phyloP scores from a whole-genome alignment of 257 asterid species.

The Scutellaria barbata region DNA sequence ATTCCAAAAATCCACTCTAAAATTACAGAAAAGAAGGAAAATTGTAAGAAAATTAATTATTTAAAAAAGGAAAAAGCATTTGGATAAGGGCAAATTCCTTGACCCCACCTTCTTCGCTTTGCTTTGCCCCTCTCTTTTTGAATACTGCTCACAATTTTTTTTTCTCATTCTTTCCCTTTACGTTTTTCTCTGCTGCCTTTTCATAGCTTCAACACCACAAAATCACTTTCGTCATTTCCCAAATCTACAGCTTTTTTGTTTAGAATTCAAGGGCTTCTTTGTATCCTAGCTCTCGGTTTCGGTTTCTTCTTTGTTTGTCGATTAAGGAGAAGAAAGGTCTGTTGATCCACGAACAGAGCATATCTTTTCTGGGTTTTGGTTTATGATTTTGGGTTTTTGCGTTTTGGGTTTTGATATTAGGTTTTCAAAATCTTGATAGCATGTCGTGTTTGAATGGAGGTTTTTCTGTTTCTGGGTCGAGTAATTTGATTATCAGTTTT shows the following conservation, averaged over 20 bases:
- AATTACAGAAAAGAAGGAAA: background rate
- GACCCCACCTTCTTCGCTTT: slow-evolving; percentile 44
- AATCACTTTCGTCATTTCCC: slow-evolving; percentile 6
- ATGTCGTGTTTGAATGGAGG: slow-evolving; percentile 69
- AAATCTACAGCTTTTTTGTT: background rate
- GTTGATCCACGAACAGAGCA: slow-evolving; percentile 35
- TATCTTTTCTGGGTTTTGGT: slow-evolving; percentile 27
- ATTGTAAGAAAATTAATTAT: background rate
- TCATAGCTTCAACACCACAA: slow-evolving; percentile 29
- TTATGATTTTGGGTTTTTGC: slow-evolving; percentile 29
- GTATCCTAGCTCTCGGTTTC: slow-evolving; percentile 11
- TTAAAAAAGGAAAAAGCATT: background rate
- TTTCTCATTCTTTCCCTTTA: background rate
- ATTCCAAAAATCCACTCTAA: background rate
- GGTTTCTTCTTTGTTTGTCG: background rate
- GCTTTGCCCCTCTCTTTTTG: slow-evolving; percentile 34
- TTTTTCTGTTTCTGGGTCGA: slow-evolving; percentile 56
- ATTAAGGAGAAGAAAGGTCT: slow-evolving; percentile 24
- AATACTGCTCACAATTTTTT: background rate
- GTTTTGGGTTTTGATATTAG: slow-evolving; percentile 25
- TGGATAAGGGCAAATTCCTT: slow-evolving; percentile 38
- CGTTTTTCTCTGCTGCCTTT: slow-evolving; percentile 15
- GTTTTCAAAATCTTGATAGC: slow-evolving; percentile 26
- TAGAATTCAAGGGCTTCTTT: background rate
- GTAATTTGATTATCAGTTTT: slow-evolving; percentile 36